Conservation (phyloP, 2,329 filamentous ascomycete species). For the Tolypocladium capitatum region DNA sequence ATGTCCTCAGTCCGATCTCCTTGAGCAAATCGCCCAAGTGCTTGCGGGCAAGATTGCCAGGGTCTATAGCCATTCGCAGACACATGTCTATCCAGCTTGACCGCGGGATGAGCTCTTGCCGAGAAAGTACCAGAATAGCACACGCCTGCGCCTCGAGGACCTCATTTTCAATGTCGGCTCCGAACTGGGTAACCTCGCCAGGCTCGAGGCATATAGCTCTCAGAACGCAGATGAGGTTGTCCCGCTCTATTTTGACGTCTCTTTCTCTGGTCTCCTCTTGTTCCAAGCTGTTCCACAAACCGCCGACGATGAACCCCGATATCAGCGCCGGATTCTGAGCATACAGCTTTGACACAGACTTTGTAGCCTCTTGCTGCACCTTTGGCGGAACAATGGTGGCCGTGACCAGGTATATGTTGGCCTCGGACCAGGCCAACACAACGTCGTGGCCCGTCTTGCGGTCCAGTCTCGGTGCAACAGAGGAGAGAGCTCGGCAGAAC, state of each 20-base stretch:
- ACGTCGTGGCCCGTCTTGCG: constrained; percentile 33
- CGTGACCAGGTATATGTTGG: constrained; percentile 66
- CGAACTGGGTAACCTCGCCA: constrained; percentile 32
- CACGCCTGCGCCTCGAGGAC: constrained; percentile 58
- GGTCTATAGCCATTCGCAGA: constrained; percentile 67
- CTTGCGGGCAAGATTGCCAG: constrained; percentile 59
- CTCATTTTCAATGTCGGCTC: constrained; percentile 29
- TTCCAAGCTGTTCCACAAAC: constrained; percentile 69
- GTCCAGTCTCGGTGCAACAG: constrained; percentile 42
- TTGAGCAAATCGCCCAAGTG: constrained; percentile 51
- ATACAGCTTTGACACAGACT: constrained; percentile 53
- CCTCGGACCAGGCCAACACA: constrained; percentile 68
- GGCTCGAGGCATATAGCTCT: constrained; percentile 49
- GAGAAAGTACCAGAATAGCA: constrained; percentile 63
- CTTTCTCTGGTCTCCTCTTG: constrained; percentile 59
- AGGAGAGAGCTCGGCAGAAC: constrained; percentile 57
- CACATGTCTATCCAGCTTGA: constrained; percentile 84
- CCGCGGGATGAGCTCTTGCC: constrained; percentile 62
- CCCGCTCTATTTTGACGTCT: constrained; percentile 56
- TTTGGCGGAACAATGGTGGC: constrained; percentile 46
- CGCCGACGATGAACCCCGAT: constrained; percentile 51
- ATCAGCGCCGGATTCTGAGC: constrained; percentile 41
- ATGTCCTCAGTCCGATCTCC: constrained; percentile 45
- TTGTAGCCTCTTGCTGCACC: constrained; percentile 49
- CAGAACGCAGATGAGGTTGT: constrained; percentile 48